Base-by-base conservation (phyloP, 2,329 filamentous ascomycete species). In the Coniochaeta hoffmannii region DNA sequence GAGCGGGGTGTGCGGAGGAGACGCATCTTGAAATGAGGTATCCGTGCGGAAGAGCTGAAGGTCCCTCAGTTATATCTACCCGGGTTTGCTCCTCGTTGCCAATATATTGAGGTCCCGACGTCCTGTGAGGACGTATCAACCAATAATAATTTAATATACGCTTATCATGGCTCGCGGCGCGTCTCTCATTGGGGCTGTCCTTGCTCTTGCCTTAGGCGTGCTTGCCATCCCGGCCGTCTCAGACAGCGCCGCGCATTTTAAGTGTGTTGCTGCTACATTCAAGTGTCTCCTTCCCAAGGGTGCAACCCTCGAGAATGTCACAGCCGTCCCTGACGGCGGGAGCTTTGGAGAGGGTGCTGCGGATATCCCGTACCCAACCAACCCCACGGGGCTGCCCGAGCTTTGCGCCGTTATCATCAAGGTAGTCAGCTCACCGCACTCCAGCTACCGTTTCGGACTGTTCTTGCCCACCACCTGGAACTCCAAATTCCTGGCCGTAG, bases 391-490 rank as follows among this genome's bases (percentile, higher is more conserved):
- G 50, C 63, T 75, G 10, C 72, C 72, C 0, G 68, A 66, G 9
- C 55, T 72, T n/a, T 75, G 72, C 44, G 70, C 70, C 4, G 64
- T 73, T n/a, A 72, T 66, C 0, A 61, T 74, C 11, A 56, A 58
- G 3, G 70, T 74, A 22, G 58, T 58, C 1, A 67, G 63, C 7
- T 72, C 70, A 1, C 34, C 59, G 3, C 59, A 59, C 6, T 71
- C 69, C 15, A 60, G 60, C 17, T 73, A 71, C 57, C 66, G 71
- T 11, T 66, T 74, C 19, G 72, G 68, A 0, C 49, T 74, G 1
- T 73, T 74, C 50, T 61, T 76, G 22, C 72, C 73, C 0, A 55
- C 59, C 0, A 59, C 64, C 10, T 73, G 72, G 71, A 73, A 71
- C 50, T 58, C 57, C 2, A 61, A 70, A 12, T 67, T 72, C 49